Evolutionary conservation across 78 protist genomes (phyloP).

Genomic region (Pelomyxa schiedti): DNA sequence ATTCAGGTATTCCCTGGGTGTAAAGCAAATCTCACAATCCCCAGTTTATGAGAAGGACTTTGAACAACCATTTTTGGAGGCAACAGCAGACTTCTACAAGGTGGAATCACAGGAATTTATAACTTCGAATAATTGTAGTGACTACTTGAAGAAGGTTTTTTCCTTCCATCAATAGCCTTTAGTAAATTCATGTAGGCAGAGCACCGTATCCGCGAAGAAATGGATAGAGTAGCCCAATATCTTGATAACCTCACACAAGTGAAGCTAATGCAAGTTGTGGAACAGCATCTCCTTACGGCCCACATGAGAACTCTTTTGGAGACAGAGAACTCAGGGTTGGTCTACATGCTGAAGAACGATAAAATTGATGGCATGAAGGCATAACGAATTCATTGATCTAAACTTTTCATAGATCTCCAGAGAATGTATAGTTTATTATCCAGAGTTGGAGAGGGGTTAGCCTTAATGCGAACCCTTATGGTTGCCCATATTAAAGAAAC

Average conservation of each 20-base stretch:
- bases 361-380: slow-evolving; percentile 24
- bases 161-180: no score
- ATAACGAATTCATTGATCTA: no score
- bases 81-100: slow-evolving; percentile 53
- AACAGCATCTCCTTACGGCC: slow-evolving; percentile 54
- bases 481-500: slow-evolving; percentile 21
- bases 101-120: slow-evolving; percentile 42
- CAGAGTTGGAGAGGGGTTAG: slow-evolving; percentile 43
- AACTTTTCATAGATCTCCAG: slow-evolving; percentile 26
- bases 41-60: slow-evolving; percentile 64
- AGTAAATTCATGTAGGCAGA: slow-evolving; percentile 58
- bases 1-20: not conserved
- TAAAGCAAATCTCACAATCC: not conserved
- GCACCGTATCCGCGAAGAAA: slow-evolving; percentile 58
- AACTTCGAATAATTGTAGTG: slow-evolving; percentile 49
- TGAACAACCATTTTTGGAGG: slow-evolving; percentile 55
- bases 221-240: slow-evolving; percentile 48
- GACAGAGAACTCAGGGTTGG: slow-evolving; percentile 45
- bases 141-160: slow-evolving; percentile 67
- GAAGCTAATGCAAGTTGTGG: slow-evolving; percentile 46
- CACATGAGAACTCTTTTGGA: slow-evolving; percentile 44
- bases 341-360: slow-evolving; percentile 35
- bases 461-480: slow-evolving; percentile 27
- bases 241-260: slow-evolving; percentile 38
- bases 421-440: slow-evolving; percentile 55